Percentiles rank a stretch among this genome's conserved stretches.
Conservation (phyloP, 2,329 filamentous ascomycete genomes). For the Aspergillus spinulosporus region DNA sequence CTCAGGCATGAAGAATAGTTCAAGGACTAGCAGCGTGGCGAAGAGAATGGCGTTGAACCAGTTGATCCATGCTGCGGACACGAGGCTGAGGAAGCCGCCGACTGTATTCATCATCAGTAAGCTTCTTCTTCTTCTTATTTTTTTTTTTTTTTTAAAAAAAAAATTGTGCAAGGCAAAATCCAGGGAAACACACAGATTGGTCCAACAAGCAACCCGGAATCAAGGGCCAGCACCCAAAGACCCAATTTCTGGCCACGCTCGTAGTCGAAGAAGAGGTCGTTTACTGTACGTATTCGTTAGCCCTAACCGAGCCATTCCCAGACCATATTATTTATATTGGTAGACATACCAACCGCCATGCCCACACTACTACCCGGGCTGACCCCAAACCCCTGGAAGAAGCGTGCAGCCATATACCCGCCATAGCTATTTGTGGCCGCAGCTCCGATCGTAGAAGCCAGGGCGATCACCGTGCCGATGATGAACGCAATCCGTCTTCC, state of each 20-base stretch:
- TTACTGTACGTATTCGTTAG: slow-evolving; percentile 35
- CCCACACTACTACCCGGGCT: slow-evolving; percentile 57
- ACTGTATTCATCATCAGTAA: slow-evolving; percentile 38
- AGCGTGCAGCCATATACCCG: slow-evolving; percentile 59
- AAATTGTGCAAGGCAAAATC: no score
- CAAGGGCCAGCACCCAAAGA: slow-evolving; percentile 59
- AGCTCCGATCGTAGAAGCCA: slow-evolving; percentile 46
- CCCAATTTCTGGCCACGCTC: slow-evolving; percentile 58
- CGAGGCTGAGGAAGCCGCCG: slow-evolving; percentile 54
- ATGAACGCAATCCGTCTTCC: slow-evolving; percentile 55
- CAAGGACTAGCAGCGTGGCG: slow-evolving; percentile 48
- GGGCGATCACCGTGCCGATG: slow-evolving; percentile 44
- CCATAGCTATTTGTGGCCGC: slow-evolving; percentile 45
- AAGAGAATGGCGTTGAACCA: slow-evolving; percentile 59
- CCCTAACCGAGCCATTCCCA: not conserved
- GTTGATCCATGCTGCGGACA: slow-evolving; percentile 54
- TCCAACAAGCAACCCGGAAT: slow-evolving; percentile 53
- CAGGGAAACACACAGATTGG: slow-evolving; percentile 43
- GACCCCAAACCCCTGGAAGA: slow-evolving; percentile 60
- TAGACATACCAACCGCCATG: slow-evolving; percentile 47
- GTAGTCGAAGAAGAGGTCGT: slow-evolving; percentile 59
- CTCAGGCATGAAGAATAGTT: slow-evolving; percentile 55
- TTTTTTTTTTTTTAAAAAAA: no score
- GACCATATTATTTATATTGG: not conserved
- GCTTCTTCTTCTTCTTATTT: no score